These are phyloP conservation scores for Tolypocladium tropicale DNA, from an alignment of 2,329 filamentous ascomycete genomes.

Conservation along the genomic window DNA sequence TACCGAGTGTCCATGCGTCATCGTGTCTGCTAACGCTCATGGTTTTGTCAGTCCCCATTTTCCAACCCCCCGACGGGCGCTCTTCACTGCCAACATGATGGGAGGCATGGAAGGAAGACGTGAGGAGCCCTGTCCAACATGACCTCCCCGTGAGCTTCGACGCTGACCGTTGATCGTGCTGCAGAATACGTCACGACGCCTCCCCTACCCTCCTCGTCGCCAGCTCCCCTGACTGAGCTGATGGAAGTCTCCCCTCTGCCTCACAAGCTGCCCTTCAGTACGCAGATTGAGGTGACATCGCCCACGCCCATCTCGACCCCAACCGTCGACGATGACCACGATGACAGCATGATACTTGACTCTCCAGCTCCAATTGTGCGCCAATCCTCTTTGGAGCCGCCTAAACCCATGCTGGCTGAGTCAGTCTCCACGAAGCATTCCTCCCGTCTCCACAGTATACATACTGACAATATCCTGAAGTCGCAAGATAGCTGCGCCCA, in stretches of 20 bases:
- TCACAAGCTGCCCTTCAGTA: constrained; percentile 65
- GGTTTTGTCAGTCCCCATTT: constrained; percentile 25
- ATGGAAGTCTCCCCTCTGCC: constrained; percentile 95
- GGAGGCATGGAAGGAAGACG: constrained; percentile 23
- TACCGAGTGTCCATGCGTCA: not conserved
- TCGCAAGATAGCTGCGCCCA: constrained; percentile 55
- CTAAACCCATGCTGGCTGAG: constrained; percentile 41
- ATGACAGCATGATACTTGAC: constrained; percentile 43
- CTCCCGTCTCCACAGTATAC: constrained; percentile 5
- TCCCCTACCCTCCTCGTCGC: constrained; percentile 73
- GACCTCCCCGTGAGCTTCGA: constrained; percentile 5
- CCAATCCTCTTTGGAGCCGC: constrained; percentile 35
- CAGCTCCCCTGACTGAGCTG: constrained; percentile 57
- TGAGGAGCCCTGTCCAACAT: constrained; percentile 9
- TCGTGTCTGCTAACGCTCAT: constrained; percentile 1
- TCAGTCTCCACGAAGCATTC: constrained; percentile 26
- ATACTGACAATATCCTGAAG: constrained; percentile 28
- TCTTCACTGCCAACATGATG: constrained; percentile 29
- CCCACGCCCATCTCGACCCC: constrained; percentile 53
- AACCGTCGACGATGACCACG: constrained; percentile 15
- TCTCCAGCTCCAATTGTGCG: constrained; percentile 42
- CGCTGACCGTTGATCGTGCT: constrained; percentile 10
- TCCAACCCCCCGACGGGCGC: constrained; percentile 28
- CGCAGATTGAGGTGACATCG: constrained; percentile 58
- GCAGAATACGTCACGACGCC: constrained; percentile 72